Conservation (phyloP, 768 basidiomycete genomes). For the Lactarius hengduanensis region DNA sequence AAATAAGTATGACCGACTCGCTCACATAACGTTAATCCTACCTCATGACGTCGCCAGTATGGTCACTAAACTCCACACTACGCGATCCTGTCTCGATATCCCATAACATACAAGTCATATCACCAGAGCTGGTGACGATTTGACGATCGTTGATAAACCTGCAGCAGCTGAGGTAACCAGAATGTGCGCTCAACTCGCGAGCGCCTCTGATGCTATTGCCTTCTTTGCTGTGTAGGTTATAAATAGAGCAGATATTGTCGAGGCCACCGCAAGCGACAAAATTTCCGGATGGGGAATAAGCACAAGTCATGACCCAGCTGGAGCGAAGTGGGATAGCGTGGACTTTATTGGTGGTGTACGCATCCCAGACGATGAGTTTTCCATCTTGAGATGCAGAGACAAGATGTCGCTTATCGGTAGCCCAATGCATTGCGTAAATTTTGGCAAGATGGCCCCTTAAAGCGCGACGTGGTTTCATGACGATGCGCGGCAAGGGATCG, state of each 20-base stretch:
- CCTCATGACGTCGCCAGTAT: slow-evolving; percentile 99
- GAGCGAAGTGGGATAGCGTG: slow-evolving; percentile 98
- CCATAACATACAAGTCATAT: slow-evolving; percentile 99
- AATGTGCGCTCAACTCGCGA: slow-evolving; percentile 94
- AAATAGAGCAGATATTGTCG: slow-evolving; percentile 99
- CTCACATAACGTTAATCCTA: slow-evolving; percentile 36
- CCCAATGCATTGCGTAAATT: slow-evolving; percentile 99
- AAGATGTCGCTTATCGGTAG: slow-evolving; percentile 92
- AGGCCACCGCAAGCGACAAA: slow-evolving; percentile 98
- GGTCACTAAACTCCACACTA: slow-evolving; percentile 98
- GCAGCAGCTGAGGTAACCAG: slow-evolving; percentile 97
- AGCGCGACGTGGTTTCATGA: slow-evolving; percentile 93
- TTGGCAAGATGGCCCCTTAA: slow-evolving; percentile 98
- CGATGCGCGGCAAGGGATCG: slow-evolving; percentile 91
- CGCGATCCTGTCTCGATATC: slow-evolving; percentile 97
- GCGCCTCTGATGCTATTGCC: slow-evolving; percentile 83
- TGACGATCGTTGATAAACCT: slow-evolving; percentile 98
- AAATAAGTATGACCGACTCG: slow-evolving; percentile 18
- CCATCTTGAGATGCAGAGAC: slow-evolving; percentile 99
- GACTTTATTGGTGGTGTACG: slow-evolving; percentile 99
- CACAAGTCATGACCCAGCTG: slow-evolving; percentile 99
- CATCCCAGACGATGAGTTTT: slow-evolving; percentile 99
- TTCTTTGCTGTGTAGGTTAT: slow-evolving; percentile 83
- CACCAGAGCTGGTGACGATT: slow-evolving; percentile 96
- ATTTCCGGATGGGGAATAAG: slow-evolving; percentile 95